Conservation (phyloP, 2,329 filamentous ascomycete species). For the Salinomyces thailandicus region DNA sequence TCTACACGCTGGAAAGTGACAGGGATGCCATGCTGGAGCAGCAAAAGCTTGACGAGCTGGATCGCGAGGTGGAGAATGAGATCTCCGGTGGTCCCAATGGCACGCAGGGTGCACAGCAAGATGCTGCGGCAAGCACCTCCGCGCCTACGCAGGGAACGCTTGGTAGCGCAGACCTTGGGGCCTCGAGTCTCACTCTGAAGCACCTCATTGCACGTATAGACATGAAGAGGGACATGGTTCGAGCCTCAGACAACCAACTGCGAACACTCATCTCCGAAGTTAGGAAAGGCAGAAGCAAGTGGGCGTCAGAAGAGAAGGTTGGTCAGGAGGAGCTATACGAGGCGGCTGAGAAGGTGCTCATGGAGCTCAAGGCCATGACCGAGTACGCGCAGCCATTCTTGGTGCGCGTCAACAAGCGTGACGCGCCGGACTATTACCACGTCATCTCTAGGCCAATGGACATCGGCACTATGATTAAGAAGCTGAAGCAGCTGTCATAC, state of each 20-base stretch:
- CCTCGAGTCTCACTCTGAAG: conserved; percentile 90
- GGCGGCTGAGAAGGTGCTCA: conserved; percentile 89
- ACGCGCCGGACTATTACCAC: conserved; percentile 89
- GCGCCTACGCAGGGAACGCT: conserved; percentile 65
- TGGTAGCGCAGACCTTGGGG: conserved; percentile 87
- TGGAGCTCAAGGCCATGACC: conserved; percentile 91
- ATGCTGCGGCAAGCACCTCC: conserved; percentile 36
- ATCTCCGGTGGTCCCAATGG: conserved; percentile 55
- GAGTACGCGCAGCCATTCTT: conserved; percentile 96
- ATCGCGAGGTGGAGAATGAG: conserved; percentile 91
- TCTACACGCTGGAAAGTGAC: conserved; percentile 92
- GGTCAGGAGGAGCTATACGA: conserved; percentile 98
- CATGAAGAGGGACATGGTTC: conserved; percentile 78
- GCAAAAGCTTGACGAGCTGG: conserved; percentile 90
- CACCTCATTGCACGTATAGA: conserved; percentile 95
- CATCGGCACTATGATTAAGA: conserved; percentile 95
- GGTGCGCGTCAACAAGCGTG: conserved; percentile 88
- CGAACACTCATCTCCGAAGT: conserved; percentile 93
- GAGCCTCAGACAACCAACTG: conserved; percentile 85
- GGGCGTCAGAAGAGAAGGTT: conserved; percentile 95
- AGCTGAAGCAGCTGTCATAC: conserved; percentile 59
- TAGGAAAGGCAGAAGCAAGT: conserved; percentile 94
- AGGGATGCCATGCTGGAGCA: conserved; percentile 95
- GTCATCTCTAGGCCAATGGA: conserved; percentile 98
- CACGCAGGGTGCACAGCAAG: conserved; percentile 43